phyloP scores from a whole-genome alignment of 805 yeast genomes.

The Diddensiella transvaalensis region DNA sequence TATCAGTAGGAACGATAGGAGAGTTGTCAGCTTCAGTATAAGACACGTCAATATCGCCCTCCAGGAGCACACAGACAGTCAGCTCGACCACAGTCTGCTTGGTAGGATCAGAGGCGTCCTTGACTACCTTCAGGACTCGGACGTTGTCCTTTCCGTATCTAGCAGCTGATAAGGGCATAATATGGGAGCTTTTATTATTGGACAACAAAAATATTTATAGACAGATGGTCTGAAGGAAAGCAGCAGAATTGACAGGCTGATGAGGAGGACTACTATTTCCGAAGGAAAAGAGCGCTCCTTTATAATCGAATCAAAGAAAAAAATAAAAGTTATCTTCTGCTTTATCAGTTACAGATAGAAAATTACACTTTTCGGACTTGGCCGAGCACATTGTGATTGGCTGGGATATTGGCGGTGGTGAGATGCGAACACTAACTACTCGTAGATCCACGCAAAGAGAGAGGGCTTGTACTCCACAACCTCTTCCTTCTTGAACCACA shows the following conservation, averaged over 20 bases:
- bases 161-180: conserved; percentile 35
- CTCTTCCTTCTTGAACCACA: conserved; percentile 99
- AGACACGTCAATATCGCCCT: conserved; percentile 74
- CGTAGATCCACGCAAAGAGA: conserved; percentile 88
- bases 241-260: too few species aligned
- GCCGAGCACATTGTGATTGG: too few species aligned
- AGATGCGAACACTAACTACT: too few species aligned
- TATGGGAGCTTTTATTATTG: not conserved
- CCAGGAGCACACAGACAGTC: conserved; percentile 68
- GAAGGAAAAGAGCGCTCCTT: too few species aligned
- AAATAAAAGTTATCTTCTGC: not conserved
- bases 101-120: conserved; percentile 67
- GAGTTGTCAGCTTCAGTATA: conserved; percentile 87
- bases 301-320: not conserved
- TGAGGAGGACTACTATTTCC: not conserved
- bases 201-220: not conserved
- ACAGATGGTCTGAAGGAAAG: too few species aligned
- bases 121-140: conserved; percentile 83
- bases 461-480: conserved; percentile 87
- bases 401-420: too few species aligned
- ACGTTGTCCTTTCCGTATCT: conserved; percentile 92
- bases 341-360: not conserved
- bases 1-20: conserved; percentile 90
- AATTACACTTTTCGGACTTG: not conserved
- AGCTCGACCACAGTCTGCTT: conserved; percentile 83